These are phyloP conservation scores for Eragrostis nindensis DNA, from an alignment of 176 grass and related monocot species.

Conservation along the genomic window DNA sequence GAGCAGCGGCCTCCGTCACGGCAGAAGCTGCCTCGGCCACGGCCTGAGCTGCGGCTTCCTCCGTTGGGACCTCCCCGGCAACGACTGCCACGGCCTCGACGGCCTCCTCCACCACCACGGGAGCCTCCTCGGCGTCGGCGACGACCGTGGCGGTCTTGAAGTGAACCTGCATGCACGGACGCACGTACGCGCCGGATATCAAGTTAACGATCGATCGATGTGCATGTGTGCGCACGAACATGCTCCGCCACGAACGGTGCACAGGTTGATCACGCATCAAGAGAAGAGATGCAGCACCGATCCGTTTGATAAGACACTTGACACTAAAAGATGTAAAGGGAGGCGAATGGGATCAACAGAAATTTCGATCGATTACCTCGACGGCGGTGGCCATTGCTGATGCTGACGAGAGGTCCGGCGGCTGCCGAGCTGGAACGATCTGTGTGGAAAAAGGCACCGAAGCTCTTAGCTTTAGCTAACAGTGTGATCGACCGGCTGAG, in stretches of 20 bases:
- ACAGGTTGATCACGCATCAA: neutral
- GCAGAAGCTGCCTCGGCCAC: too few species aligned
- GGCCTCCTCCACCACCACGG: conserved; percentile 17
- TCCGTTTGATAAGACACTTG: neutral
- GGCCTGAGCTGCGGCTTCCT: conserved; percentile 32
- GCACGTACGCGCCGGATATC: neutral
- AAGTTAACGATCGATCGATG: too few species aligned
- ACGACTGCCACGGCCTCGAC: conserved; percentile 18
- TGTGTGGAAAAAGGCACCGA: neutral
- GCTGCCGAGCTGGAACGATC: neutral
- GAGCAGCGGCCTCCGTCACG: too few species aligned
- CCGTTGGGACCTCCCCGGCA: conserved; percentile 23
- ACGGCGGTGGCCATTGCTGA: conserved; percentile 62
- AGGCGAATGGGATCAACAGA: neutral
- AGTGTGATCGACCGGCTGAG: neutral
- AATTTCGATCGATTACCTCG: conserved; percentile 45
- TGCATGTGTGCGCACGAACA: too few species aligned
- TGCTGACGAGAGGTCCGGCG: neutral
- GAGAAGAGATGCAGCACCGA: neutral
- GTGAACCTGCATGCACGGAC: conserved; percentile 60
- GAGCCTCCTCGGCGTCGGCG: conserved; percentile 57
- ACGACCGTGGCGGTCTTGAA: conserved; percentile 13
- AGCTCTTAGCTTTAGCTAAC: neutral
- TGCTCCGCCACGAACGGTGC: too few species aligned
- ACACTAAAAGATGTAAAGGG: neutral